Percentiles rank a stretch among this genome's conserved stretches.
phyloP scores from a whole-genome alignment of 768 basidiomycete genomes.

The Mycena indigotica region DNA sequence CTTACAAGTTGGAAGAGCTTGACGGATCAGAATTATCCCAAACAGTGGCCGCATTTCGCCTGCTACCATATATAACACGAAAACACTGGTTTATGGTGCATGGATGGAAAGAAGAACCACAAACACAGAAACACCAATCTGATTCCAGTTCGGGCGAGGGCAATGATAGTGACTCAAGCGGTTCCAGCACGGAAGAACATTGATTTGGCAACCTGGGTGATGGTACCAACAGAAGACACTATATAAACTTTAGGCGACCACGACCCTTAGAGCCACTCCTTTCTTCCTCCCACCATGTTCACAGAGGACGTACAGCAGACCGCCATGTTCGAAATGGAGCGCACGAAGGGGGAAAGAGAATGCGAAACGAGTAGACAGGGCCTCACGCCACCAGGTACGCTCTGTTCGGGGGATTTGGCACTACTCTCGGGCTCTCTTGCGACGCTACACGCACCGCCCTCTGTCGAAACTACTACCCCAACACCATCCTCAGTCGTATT shows the following conservation, averaged over 20 bases:
- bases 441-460: too few relatives aligned
- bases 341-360: not conserved
- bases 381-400: not conserved
- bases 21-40: slow-evolving; percentile 1
- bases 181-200: not conserved
- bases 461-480: too few relatives aligned
- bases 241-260: not conserved
- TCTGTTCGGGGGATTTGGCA: not conserved
- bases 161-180: not conserved
- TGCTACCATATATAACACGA: slow-evolving; percentile 15
- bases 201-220: not conserved
- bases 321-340: not conserved
- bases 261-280: not conserved
- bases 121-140: not conserved
- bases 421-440: too few relatives aligned
- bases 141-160: not conserved
- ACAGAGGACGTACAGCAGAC: not conserved
- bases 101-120: not conserved
- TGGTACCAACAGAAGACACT: too few relatives aligned
- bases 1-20: slow-evolving; percentile 15
- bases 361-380: not conserved
- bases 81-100: slow-evolving; percentile 3
- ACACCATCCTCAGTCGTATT: too few relatives aligned
- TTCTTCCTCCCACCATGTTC: not conserved
- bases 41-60: slow-evolving; percentile 10